A percentile compares a stretch with the other conserved stretches of the same genome.
These are phyloP conservation scores for Platismatia glauca DNA, from an alignment of 495 filamentous ascomycete genomes.

Conservation along the genomic window DNA sequence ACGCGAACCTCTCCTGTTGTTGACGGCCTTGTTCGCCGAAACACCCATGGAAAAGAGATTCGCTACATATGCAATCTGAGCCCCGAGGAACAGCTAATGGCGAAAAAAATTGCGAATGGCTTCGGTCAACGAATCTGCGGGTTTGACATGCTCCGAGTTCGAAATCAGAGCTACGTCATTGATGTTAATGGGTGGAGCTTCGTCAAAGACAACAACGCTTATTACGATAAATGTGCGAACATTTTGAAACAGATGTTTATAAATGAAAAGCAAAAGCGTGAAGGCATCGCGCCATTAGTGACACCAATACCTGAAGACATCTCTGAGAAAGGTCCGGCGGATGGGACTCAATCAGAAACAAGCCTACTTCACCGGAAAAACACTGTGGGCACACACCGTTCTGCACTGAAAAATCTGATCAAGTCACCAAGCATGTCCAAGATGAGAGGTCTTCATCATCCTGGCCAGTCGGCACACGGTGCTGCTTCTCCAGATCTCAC, in stretches of 20 bases:
- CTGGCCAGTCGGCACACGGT: constrained; percentile 31
- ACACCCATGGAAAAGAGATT: constrained; percentile 94
- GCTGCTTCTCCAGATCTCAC: constrained; percentile 36
- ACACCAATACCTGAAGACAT: constrained; percentile 21
- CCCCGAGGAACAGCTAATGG: constrained; percentile 74
- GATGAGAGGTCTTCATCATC: constrained; percentile 42
- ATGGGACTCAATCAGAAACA: constrained; percentile 28
- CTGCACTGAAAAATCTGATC: constrained; percentile 47
- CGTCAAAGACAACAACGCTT: constrained; percentile 98
- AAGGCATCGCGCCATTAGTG: constrained; percentile 28
- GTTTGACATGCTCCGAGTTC: constrained; percentile 85
- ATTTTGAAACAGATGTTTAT: constrained; percentile 84
- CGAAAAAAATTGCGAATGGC: constrained; percentile 76
- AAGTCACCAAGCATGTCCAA: constrained; percentile 59
- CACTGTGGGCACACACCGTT: constrained; percentile 27
- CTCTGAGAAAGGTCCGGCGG: constrained; percentile 7
- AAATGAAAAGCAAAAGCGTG: constrained; percentile 54
- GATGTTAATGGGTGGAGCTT: constrained; percentile 99
- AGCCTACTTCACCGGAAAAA: constrained; percentile 33
- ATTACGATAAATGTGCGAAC: constrained; percentile 82
- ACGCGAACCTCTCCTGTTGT: constrained; percentile 95
- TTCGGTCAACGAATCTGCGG: constrained; percentile 96
- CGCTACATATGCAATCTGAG: constrained; percentile 83
- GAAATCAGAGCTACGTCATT: constrained; percentile 89
- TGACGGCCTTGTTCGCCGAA: constrained; percentile 88